These are phyloP conservation scores for Flaveria robusta DNA, from an alignment of 129 eudicot species.

Conservation along the genomic window DNA sequence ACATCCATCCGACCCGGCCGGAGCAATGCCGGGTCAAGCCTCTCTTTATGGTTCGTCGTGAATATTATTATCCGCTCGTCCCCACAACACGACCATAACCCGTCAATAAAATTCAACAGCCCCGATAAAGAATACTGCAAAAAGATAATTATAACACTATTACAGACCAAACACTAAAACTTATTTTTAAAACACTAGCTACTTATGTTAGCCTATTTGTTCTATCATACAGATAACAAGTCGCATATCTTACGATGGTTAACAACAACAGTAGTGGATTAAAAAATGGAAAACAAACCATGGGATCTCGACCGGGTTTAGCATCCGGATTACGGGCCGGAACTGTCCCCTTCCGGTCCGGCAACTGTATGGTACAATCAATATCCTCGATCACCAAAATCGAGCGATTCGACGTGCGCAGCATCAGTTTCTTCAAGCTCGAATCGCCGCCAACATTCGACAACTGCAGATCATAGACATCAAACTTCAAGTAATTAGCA, in stretches of 20 bases:
- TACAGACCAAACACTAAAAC: no score
- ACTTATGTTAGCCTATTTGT: no score
- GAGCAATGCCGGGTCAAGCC: constrained; percentile 69
- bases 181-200: no score
- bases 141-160: not conserved
- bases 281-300: constrained; percentile 35
- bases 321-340: not conserved
- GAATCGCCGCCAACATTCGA: constrained; percentile 49
- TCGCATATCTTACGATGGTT: no score
- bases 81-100: constrained; percentile 80
- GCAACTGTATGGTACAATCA: constrained; percentile 60
- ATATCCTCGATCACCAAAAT: constrained; percentile 76
- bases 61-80: constrained; percentile 71
- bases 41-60: constrained; percentile 71
- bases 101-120: constrained; percentile 71
- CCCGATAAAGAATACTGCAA: constrained; percentile 63
- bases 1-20: constrained; percentile 85
- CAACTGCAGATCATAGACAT: constrained; percentile 63
- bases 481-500: constrained; percentile 63
- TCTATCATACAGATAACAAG: no score
- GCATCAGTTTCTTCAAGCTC: constrained; percentile 49
- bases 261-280: no score
- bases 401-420: constrained; percentile 57
- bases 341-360: constrained; percentile 37
- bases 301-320: constrained; percentile 27